These are phyloP conservation scores for Haplosporangium sp. DNA, from an alignment of 371 early-diverging fungal species.

Conservation along the genomic window DNA sequence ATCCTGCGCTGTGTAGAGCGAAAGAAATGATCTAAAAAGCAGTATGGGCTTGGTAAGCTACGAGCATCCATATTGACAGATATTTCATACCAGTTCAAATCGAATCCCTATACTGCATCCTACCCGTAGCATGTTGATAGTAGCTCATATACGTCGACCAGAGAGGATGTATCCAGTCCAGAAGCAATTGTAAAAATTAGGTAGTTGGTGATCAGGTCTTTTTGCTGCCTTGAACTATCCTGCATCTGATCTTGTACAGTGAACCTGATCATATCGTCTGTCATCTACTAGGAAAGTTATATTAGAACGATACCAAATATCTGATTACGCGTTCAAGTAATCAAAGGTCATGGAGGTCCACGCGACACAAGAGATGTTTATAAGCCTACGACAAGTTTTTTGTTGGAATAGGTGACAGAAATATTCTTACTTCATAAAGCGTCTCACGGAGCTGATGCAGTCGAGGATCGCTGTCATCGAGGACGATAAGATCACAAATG, in stretches of 20 bases:
- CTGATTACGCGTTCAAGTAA: neutral
- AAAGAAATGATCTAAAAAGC: constrained; percentile 29
- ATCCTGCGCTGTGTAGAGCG: constrained; percentile 22
- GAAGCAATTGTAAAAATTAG: constrained; percentile 40
- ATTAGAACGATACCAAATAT: neutral
- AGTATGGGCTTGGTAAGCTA: neutral
- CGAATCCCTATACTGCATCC: neutral
- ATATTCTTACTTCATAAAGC: constrained; percentile 28
- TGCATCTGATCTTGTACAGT: constrained; percentile 18
- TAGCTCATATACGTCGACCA: constrained; percentile 33
- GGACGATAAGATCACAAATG: constrained; percentile 27
- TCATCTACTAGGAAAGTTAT: constrained; percentile 24
- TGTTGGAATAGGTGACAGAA: neutral
- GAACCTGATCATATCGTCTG: constrained; percentile 29
- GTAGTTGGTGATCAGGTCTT: constrained; percentile 33
- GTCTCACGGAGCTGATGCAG: constrained; percentile 16
- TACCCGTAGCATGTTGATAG: constrained; percentile 43
- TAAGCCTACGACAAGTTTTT: too few relatives aligned
- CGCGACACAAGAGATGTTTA: too few relatives aligned
- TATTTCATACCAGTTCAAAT: neutral
- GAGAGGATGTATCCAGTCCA: constrained; percentile 16
- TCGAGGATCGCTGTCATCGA: constrained; percentile 13
- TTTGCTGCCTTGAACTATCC: constrained; percentile 14
- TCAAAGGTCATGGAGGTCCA: too few relatives aligned
- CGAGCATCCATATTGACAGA: neutral